Base-by-base conservation (phyloP, 225 moss, liverwort and hornwort species). In the Pseudoscleropodium purum region DNA sequence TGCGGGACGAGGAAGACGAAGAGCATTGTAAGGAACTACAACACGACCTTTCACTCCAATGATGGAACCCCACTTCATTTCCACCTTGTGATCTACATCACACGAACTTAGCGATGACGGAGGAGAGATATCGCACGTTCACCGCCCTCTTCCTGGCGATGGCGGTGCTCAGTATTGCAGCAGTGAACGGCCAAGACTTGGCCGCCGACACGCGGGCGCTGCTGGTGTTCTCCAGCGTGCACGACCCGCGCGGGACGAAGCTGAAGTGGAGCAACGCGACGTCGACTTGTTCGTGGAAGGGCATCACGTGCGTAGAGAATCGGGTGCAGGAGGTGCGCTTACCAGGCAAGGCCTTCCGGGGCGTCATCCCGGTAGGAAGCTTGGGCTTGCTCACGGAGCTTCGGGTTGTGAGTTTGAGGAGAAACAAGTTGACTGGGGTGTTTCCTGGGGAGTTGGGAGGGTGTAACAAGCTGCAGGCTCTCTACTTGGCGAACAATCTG, bases 371-470 rank as follows among this genome's bases (percentile, higher is more conserved):
- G 0, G 26, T 52, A 7, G 87, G 83, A 15, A 94, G 92, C 74
- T 59, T 99, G 85, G 73, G 98, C 61, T 67, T 84, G 85, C 94
- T 99, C 34, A 84, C 95, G 72, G 93, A 97, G 91, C 94, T 99
- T 49, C 96, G 95, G 31, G 94, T 95, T 0, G 91, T 99, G 23
- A 99, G 96, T 88, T 79, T 99, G 84, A 96, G 92, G 64, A 89
- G 88, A 17, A 99, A 99, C 82, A 90, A 56, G 60, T 73, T 99
- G 21, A 90, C 86, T 5, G 98, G 96, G 3, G 34, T 82, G 11
- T 89, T 99, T 56, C 96, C 96, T 11, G 84, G 89, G 14, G 97
- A 96, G 87, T 85, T 99, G 13, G 84, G 86, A 9, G 75, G 37
- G 47, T 96, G 96, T 65, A 91, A 68, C 34, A 89, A 92, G 14